Evolutionary conservation across 164 flowering plant species (phyloP), one percentile per base, ranked within the genome.

Genomic region (Pachysandra terminalis): DNA sequence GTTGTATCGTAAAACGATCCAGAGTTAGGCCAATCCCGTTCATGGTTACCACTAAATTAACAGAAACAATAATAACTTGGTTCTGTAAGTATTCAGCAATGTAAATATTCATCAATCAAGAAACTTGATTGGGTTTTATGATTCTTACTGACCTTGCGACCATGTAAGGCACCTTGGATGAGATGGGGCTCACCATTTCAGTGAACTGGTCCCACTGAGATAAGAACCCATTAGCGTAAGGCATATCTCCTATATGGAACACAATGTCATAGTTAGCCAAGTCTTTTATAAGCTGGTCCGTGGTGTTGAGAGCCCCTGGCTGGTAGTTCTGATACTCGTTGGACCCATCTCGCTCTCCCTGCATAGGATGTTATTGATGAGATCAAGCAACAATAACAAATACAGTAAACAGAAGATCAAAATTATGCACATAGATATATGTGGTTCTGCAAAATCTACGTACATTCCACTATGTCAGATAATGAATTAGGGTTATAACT

Each of bases 121-220:
- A 35, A 22, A 56, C n/a, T 48, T 6, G 13, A 59, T 19, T 19
- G 59, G 26, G 35, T 27, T 25, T 52, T 27, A 54, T 17, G 32
- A 32, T 78, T 65, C 10, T 21, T 12, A 32, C 37, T 3, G 37
- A 89, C 98, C 98, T 93, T 21, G 80, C 98, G 61, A 88, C 53
- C 98, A 93, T 93, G 69, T 89, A 91, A 19, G 98, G 96, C 14
- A 85, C 89, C 19, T 80, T 62, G 56, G 98, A 89, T 35, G 97
- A 82, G 59, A 93, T 88, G 23, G 98, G 97, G 66, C 83, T 86
- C 37, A 93, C 83, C 74, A 84, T 91, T 51, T 91, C 67, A 0
- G 98, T 91, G 74, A 91, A 93, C 71, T 91, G 98, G 71, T 93
- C 98, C 97, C 98, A 93, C 67, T 91, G 97, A 5, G 97, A 93